Evolutionary conservation across 768 basidiomycete species (phyloP), one percentile per base, ranked within the genome.

Genomic region (Amanita jacksonii): DNA sequence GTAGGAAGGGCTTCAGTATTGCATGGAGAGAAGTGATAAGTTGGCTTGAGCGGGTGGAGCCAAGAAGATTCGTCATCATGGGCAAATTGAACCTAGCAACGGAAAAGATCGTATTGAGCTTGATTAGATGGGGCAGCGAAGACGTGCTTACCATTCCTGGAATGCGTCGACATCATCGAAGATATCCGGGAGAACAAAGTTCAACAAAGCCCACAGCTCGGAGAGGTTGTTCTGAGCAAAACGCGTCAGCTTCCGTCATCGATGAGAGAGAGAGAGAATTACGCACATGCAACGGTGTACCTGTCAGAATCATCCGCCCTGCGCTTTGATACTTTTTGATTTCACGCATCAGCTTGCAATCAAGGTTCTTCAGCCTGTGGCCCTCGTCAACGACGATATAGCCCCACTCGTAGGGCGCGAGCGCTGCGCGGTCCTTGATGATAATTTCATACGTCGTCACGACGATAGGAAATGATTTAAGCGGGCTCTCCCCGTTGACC

Each of bases 361-460:
- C 77, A 46, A 94, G 69, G 55, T 99, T 99, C 69, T 98, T 98
- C 57, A 99, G 61, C 18, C 94, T 71, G 62, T 99, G 96, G 0
- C 94, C 90, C 62, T 94, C 90, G 57, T 93, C 90, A 2, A 99
- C 94, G 47, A 98, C 88, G 57, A 98, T 89, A 57, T 93, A 96
- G 19, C 86, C 80, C 84, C 85, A 89, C 33, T 75, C 64, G 57
- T 85, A 86, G 47, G 72, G 72, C 1, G 62, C 51, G 23, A 74
- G 71, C 52, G 81, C 73, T 28, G 68, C 62, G 23, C 81, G 76
- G 60, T 96, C 86, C 48, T 77, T 84, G 56, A 92, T 93, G 51
- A 92, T 77, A 59, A 97, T 86, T 58, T 98, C 87, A 59, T 91
- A 94, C 2, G 90, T 96, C 3, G 93, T 96, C 13, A 94, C 58